Evolutionary conservation across 371 early-diverging fungal species (phyloP).

Genomic region (Mucor ambiguus): DNA sequence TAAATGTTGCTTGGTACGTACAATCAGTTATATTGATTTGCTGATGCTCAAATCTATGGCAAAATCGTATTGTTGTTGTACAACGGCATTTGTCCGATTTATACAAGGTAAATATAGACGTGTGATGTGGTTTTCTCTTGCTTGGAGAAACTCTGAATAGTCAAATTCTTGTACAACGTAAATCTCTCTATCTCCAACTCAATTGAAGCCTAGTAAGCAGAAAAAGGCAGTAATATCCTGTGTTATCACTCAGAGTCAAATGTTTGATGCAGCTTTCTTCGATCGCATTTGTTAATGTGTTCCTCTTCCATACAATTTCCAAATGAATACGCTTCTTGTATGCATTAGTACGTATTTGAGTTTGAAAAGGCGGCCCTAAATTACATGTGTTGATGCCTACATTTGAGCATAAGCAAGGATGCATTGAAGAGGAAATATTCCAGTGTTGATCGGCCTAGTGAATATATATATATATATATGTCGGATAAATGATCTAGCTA

Average conservation of each 20-base stretch:
- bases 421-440: not conserved
- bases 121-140: not conserved
- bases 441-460: not conserved
- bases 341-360: slow-evolving; percentile 1
- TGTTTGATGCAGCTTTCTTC: not conserved
- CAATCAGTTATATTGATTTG: not conserved
- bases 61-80: not conserved
- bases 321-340: not conserved
- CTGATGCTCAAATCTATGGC: not conserved
- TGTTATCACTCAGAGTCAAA: not conserved
- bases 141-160: not conserved
- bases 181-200: not conserved
- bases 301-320: not conserved
- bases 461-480: not conserved
- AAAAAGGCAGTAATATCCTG: not conserved
- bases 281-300: not conserved
- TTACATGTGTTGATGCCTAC: not conserved
- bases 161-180: not conserved
- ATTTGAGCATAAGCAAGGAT: not conserved
- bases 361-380: not conserved
- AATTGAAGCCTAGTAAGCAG: not conserved
- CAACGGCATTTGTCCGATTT: slow-evolving; percentile 1
- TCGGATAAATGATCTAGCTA: not conserved
- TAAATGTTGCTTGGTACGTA: not conserved
- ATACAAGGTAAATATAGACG: not conserved